Evolutionary conservation across 495 filamentous ascomycete species (phyloP).

Genomic region (Cercophora newfieldiana): DNA sequence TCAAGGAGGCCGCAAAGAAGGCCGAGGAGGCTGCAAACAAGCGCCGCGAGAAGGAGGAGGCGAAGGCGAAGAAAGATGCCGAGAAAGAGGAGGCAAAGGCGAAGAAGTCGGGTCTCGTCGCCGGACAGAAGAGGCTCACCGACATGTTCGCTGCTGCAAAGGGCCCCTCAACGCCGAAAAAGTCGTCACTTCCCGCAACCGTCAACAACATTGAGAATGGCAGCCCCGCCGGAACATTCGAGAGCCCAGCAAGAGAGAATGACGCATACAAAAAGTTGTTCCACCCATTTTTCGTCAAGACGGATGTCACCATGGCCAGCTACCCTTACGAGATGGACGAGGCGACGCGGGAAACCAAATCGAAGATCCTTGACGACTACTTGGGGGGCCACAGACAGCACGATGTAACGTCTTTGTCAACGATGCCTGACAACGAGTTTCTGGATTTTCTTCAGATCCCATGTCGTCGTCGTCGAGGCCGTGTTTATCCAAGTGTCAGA

Average conservation of each 20-base stretch:
- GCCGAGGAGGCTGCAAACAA: conserved; percentile 40
- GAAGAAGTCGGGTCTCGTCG: background rate
- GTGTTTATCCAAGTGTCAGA: conserved; percentile 54
- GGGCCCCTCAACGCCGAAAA: conserved; percentile 43
- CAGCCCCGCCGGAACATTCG: conserved; percentile 19
- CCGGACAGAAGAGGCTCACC: conserved; percentile 50
- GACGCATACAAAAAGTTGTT: conserved; percentile 70
- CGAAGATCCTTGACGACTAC: conserved; percentile 50
- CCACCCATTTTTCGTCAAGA: conserved; percentile 73
- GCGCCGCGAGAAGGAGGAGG: conserved; percentile 45
- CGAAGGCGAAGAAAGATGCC: conserved; percentile 59
- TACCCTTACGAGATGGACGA: conserved; percentile 53
- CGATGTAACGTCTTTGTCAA: conserved; percentile 18
- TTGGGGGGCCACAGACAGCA: conserved; percentile 38
- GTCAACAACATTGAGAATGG: conserved; percentile 24
- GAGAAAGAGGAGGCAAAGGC: conserved; percentile 50
- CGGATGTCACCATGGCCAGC: conserved; percentile 62
- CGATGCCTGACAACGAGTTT: conserved; percentile 41
- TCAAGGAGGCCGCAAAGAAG: conserved; percentile 48
- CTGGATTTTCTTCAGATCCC: conserved; percentile 62
- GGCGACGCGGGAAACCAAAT: conserved; percentile 53
- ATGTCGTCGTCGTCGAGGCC: conserved; percentile 53
- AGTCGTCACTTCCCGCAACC: conserved; percentile 27
- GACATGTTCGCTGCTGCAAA: conserved; percentile 45
- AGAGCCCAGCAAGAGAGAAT: conserved; percentile 30